Evolutionary conservation across 225 moss, liverwort and hornwort genomes (phyloP).

Genomic region (Anthoceros angustus): DNA sequence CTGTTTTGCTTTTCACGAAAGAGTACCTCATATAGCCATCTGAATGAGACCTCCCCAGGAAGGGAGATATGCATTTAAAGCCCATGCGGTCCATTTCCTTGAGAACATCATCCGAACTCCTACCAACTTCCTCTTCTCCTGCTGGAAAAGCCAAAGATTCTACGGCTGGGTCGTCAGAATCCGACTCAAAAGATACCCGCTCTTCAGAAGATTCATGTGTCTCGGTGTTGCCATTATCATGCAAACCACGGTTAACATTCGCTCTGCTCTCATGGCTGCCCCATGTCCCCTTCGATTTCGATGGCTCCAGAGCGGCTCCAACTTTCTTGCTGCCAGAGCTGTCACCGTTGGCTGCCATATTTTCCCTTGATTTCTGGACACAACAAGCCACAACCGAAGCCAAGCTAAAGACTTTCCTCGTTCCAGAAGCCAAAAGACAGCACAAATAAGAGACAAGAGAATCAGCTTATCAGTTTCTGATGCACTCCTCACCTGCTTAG

Average conservation of each 20-base stretch:
- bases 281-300: no score
- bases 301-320: no score
- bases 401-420: no score
- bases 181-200: not conserved
- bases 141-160: not conserved
- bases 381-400: no score
- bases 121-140: not conserved
- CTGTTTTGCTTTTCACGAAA: not conserved
- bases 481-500: slow-evolving; percentile 26
- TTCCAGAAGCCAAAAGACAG: not conserved
- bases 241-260: no score
- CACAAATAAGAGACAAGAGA: not conserved
- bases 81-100: slow-evolving; percentile 55
- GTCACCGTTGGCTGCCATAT: no score
- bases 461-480: not conserved
- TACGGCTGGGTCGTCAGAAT: not conserved
- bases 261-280: no score
- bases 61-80: slow-evolving; percentile 37
- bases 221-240: no score
- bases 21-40: slow-evolving; percentile 23
- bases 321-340: no score
- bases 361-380: no score
- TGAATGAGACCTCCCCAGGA: slow-evolving; percentile 16
- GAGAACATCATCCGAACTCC: slow-evolving; percentile 8
- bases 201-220: no score